phyloP scores from a whole-genome alignment of 352 stramenopile genomes.

The Globisporangium irregulare region DNA sequence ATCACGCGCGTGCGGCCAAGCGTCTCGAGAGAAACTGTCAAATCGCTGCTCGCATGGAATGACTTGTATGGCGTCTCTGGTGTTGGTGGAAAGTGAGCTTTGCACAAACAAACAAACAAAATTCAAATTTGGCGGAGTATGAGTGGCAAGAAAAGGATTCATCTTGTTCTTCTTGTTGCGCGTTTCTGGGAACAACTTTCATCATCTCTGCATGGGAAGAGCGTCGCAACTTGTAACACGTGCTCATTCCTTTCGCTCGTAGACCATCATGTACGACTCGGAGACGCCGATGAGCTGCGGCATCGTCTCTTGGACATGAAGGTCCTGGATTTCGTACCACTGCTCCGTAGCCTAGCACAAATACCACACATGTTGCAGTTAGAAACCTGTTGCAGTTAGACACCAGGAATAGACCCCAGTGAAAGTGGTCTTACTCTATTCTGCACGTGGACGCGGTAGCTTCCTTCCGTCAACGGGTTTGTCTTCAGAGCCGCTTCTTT shows the following conservation, averaged over 20 bases:
- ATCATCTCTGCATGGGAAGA: background rate
- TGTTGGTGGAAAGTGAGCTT: conserved; percentile 17
- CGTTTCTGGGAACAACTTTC: background rate
- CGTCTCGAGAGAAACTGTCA: conserved; percentile 58
- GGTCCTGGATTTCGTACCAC: conserved; percentile 99
- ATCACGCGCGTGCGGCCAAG: conserved; percentile 64
- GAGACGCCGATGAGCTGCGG: conserved; percentile 97
- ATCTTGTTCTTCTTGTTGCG: background rate
- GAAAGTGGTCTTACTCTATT: conserved; percentile 64
- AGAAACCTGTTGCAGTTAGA: background rate
- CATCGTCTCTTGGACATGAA: conserved; percentile 97
- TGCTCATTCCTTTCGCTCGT: conserved; percentile 72
- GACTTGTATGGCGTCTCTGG: conserved; percentile 58
- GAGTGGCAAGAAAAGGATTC: background rate
- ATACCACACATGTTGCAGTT: background rate
- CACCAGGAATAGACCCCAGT: background rate
- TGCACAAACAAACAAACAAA: background rate
- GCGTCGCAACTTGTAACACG: background rate
- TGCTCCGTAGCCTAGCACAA: conserved; percentile 83
- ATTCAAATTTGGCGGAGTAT: background rate
- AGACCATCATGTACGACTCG: conserved; percentile 92
- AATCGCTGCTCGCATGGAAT: conserved; percentile 64
- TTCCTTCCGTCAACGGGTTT: conserved; percentile 95
- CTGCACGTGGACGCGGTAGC: conserved; percentile 95
- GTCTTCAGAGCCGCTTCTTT: conserved; percentile 85